Base-by-base conservation (phyloP, 192 early-diverging fungal genomes). In the Backusella circina region DNA sequence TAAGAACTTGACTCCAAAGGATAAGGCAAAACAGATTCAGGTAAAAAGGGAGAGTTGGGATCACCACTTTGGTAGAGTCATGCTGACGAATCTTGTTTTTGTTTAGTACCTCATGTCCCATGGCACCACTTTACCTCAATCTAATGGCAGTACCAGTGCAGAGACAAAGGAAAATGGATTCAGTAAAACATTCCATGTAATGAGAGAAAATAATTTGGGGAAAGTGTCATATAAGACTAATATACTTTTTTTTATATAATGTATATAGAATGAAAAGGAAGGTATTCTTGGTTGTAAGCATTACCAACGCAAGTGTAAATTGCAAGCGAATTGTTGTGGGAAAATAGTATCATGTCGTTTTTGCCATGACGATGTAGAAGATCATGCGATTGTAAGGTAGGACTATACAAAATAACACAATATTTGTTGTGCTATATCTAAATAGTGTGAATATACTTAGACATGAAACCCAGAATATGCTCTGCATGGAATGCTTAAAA, bases 401-500 rank as follows among this genome's bases (percentile, higher is more conserved):
- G 51, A n/a, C 7, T 61, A 47, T 13, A n/a, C n/a, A n/a, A n/a
- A n/a, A n/a, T n/a, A n/a, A n/a, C n/a, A n/a, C n/a, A n/a, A n/a
- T n/a, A n/a, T n/a, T n/a, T n/a, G n/a, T n/a, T n/a, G n/a, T n/a
- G n/a, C n/a, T n/a, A n/a, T n/a, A n/a, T n/a, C n/a, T n/a, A n/a
- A n/a, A n/a, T n/a, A n/a, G n/a, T n/a, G n/a, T n/a, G n/a, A n/a
- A n/a, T n/a, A n/a, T n/a, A n/a, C n/a, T n/a, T 32, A 85, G 86
- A 73, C 77, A 73, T 31, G 84, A 86, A 21, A 89, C 88, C 0
- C 88, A 90, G 66, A 89, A 82, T 68, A 98, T 99, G 96, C 88
- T 95, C 76, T 99, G 97, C 77, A 98, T 98, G 97, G 83, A 92
- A 74, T 99, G 97, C 81, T 66, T 79, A 36, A 87, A 87, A 7